Percentiles rank a stretch among this genome's conserved stretches.
Conservation (phyloP, 805 yeast genomes). For the Pichia ethanolica region DNA sequence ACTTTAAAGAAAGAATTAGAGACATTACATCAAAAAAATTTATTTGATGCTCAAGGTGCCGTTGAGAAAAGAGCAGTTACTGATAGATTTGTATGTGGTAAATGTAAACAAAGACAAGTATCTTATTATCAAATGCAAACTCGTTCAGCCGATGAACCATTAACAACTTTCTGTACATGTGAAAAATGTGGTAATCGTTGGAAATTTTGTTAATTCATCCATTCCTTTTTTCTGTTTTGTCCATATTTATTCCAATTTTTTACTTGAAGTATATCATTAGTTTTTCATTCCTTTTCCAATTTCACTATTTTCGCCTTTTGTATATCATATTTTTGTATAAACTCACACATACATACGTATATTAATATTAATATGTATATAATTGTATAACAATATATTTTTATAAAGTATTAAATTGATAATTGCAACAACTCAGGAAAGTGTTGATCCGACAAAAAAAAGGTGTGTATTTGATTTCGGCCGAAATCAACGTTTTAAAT, state of each 20-base stretch:
- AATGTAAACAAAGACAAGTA: conserved; percentile 95
- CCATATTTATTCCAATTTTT: background rate
- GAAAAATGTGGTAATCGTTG: conserved; percentile 96
- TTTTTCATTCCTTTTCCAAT: too few relatives aligned
- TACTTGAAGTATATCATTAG: too few relatives aligned
- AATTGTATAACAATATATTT: too few relatives aligned
- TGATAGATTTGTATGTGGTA: conserved; percentile 94
- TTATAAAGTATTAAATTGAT: too few relatives aligned
- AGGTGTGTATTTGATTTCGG: too few relatives aligned
- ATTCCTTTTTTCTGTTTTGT: background rate
- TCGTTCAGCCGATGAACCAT: conserved; percentile 96
- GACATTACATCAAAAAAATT: conserved; percentile 76
- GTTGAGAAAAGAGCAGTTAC: conserved; percentile 93
- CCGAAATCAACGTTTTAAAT: too few relatives aligned
- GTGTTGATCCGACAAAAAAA: too few relatives aligned
- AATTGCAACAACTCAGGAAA: too few relatives aligned
- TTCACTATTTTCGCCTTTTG: too few relatives aligned
- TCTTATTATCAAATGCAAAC: conserved; percentile 97
- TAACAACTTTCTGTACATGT: conserved; percentile 97
- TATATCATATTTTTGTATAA: too few relatives aligned
- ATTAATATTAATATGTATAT: too few relatives aligned
- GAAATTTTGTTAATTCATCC: conserved; percentile 67
- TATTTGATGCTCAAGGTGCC: conserved; percentile 97
- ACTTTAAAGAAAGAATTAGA: conserved; percentile 79
- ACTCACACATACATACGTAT: too few relatives aligned